Evolutionary conservation across 805 yeast species (phyloP).

Genomic region (Pichia eremophila): DNA sequence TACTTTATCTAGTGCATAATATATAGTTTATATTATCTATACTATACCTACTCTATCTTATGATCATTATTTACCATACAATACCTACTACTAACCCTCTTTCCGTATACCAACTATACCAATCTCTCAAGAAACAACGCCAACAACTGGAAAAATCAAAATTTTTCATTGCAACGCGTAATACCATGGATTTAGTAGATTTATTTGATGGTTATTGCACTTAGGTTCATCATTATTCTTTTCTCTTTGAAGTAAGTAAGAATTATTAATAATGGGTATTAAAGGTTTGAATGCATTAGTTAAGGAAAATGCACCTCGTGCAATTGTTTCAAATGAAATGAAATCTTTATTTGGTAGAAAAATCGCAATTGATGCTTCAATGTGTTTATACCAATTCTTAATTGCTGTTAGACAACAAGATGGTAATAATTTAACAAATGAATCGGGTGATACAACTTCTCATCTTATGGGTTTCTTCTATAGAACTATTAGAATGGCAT

Average conservation of each 20-base stretch:
- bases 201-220: too few relatives aligned
- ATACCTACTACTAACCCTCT: too few relatives aligned
- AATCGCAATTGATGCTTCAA: conserved; percentile 96
- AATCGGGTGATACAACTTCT: conserved; percentile 84
- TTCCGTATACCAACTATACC: too few relatives aligned
- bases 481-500: conserved; percentile 82
- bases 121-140: too few relatives aligned
- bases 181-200: too few relatives aligned
- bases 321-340: conserved; percentile 70
- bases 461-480: conserved; percentile 96
- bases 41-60: too few relatives aligned
- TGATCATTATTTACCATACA: too few relatives aligned
- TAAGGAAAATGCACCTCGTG: conserved; percentile 80
- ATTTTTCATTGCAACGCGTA: too few relatives aligned
- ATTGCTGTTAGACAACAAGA: conserved; percentile 96
- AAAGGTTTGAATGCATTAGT: conserved; percentile 78
- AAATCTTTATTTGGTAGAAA: conserved; percentile 85
- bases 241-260: neutral
- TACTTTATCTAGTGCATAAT: too few relatives aligned
- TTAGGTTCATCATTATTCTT: neutral
- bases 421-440: conserved; percentile 86
- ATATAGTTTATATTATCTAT: too few relatives aligned
- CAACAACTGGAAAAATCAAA: too few relatives aligned
- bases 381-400: conserved; percentile 92
- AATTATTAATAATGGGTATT: conserved; percentile 25